phyloP scores from a whole-genome alignment of 169 alveolate genomes.

The Eimeria tenella region DNA sequence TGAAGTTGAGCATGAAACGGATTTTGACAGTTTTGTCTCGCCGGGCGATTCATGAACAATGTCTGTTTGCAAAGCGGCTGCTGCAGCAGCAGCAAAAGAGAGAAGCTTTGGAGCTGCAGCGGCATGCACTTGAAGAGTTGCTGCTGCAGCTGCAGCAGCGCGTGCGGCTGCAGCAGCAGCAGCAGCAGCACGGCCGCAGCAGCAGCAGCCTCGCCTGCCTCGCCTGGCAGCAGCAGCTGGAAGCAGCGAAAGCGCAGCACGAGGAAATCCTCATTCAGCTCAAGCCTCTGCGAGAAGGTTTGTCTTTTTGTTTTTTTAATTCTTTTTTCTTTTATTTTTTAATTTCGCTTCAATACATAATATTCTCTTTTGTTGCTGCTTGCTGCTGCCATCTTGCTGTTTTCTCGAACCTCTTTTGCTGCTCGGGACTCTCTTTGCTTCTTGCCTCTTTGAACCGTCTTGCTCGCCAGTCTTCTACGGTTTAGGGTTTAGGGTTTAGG shows the following conservation, averaged over 20 bases:
- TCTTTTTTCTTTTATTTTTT: too few relatives aligned
- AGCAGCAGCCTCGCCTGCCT: slow-evolving; percentile 30
- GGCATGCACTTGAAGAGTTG: slow-evolving; percentile 86
- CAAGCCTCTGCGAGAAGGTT: slow-evolving; percentile 73
- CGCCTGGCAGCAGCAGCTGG: slow-evolving; percentile 35
- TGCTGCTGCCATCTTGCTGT: not conserved
- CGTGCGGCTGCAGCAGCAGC: not conserved
- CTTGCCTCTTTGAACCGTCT: too few relatives aligned
- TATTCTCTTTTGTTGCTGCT: not conserved
- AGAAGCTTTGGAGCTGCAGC: slow-evolving; percentile 87
- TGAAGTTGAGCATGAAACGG: slow-evolving; percentile 89
- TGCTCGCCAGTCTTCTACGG: not conserved
- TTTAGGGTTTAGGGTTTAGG: too few relatives aligned
- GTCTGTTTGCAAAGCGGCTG: slow-evolving; percentile 89
- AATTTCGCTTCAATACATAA: too few relatives aligned
- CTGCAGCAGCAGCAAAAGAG: slow-evolving; percentile 87
- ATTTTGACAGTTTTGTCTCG: slow-evolving; percentile 89
- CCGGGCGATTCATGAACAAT: slow-evolving; percentile 91
- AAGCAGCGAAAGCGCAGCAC: not conserved
- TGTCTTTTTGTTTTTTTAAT: not conserved
- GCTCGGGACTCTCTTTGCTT: not conserved
- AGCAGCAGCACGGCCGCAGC: slow-evolving; percentile 36
- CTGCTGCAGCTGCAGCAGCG: slow-evolving; percentile 59
- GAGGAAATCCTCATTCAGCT: slow-evolving; percentile 68
- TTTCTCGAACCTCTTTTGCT: not conserved